phyloP scores from a whole-genome alignment of 2,329 filamentous ascomycete species.

The Alternaria metachromatica region DNA sequence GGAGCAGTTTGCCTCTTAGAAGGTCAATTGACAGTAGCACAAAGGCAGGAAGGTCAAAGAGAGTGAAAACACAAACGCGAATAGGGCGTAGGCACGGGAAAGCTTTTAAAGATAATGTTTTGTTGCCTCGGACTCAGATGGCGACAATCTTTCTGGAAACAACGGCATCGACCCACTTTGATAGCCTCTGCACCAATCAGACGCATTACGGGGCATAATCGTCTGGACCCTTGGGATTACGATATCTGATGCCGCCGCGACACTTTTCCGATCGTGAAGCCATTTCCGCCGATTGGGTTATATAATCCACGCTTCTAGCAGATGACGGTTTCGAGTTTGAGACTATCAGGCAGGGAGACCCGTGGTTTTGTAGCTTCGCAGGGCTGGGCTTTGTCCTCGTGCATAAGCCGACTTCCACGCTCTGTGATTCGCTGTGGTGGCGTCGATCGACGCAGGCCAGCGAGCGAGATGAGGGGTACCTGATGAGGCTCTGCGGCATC shows the following conservation, averaged over 20 bases:
- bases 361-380: conserved; percentile 13
- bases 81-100: neutral
- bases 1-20: neutral
- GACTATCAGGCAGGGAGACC: neutral
- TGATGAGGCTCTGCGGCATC: conserved; percentile 23
- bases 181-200: conserved; percentile 24
- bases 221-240: conserved; percentile 33
- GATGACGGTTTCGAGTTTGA: neutral
- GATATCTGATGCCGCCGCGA: conserved; percentile 17
- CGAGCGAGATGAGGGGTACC: conserved; percentile 19
- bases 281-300: conserved; percentile 20
- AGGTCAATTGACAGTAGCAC: conserved; percentile 18
- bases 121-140: conserved; percentile 15
- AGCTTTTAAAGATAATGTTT: conserved; percentile 19
- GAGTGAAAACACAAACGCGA: conserved; percentile 6
- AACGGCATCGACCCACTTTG: conserved; percentile 16
- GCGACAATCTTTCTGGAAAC: conserved; percentile 29
- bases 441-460: conserved; percentile 24
- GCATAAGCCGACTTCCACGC: conserved; percentile 21
- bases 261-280: conserved; percentile 9
- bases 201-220: neutral
- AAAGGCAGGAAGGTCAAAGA: conserved; percentile 3
- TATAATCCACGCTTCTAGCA: neutral
- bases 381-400: conserved; percentile 6
- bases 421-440: conserved; percentile 25